Conservation (phyloP, 176 grass and related monocot species). For the Puccinellia tenuiflora region DNA sequence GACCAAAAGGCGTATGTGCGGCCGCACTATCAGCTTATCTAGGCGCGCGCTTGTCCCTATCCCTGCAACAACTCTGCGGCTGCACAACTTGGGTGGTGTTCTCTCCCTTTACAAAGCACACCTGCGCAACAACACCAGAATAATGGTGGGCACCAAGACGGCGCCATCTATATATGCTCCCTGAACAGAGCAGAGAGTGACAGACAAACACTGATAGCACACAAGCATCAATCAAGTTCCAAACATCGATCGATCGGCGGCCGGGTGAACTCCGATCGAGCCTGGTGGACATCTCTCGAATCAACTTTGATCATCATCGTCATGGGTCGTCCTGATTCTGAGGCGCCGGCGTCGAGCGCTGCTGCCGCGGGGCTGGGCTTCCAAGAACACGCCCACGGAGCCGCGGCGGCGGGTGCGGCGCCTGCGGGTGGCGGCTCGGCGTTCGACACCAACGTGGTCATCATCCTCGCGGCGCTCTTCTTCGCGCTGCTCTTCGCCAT, state of each 20-base stretch:
- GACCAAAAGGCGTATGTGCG: background rate
- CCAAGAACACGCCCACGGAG: background rate
- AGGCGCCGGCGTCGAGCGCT: background rate
- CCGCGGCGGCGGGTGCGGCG: slow-evolving; percentile 4
- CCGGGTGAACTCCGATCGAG: background rate
- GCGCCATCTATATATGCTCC: background rate
- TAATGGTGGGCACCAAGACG: background rate
- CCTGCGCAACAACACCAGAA: background rate
- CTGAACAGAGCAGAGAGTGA: background rate
- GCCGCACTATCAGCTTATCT: background rate
- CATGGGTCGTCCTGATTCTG: slow-evolving; percentile 7
- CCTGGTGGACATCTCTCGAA: background rate
- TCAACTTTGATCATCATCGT: background rate
- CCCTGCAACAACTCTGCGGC: slow-evolving; percentile 8
- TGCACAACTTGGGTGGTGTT: background rate
- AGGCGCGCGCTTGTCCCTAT: background rate
- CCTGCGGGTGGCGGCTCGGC: background rate
- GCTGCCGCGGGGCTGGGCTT: background rate
- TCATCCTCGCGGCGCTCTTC: slow-evolving; percentile 69
- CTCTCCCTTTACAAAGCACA: background rate
- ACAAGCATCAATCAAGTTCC: background rate
- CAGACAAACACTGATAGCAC: background rate
- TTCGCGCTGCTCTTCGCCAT: slow-evolving; percentile 55
- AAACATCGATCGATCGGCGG: background rate
- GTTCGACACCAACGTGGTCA: slow-evolving; percentile 77